Base-by-base conservation (phyloP, 345 rosid species). In the Populus deltoides region DNA sequence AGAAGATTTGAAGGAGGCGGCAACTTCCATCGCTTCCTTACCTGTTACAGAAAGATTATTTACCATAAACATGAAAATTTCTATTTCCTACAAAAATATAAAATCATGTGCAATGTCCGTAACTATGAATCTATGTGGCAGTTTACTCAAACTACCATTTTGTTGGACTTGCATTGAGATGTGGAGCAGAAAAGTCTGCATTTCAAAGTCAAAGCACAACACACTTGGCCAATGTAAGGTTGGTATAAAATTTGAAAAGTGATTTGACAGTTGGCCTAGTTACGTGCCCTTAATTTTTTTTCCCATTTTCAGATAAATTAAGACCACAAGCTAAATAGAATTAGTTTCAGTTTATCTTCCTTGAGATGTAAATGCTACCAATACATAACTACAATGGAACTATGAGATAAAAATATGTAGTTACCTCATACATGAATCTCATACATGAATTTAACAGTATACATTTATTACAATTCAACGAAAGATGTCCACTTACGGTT, bases 11-110 rank as follows among this genome's bases (percentile, higher is more conserved):
- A 90, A 94, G 77, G 91, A 89, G 73, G 98, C 85, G 72, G 98
- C 98, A 87, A 92, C 86, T 87, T 93, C 95, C 86, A 93, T 81
- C 80, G 90, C 86, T 86, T 90, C 95, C 51, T 85, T 85, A 85
- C 89, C 98, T 92, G 87, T 71, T 61, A 11, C 83, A 62, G 61
- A 53, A 24, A 71, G 72, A 77, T 74, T 73, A 25, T 80, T 63
- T 61, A 66, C 22, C 31, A 33, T 2, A 24, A 51, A 35, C 5
- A 11, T 22, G 0, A 51, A 12, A 9, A 24, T 67, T n/a, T 47
- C 72, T 66, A 49, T 20, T 35, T 47, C 27, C 41, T 66, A 47
- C 18, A 31, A 27, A 18, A 43, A 49, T 6, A 12, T 38, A 73
- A 33, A 41, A 6, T 33, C 18, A 41, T 3, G 76, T 73, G 17